These are phyloP conservation scores for Cerrena zonata DNA, from an alignment of 1,284 basidiomycete species.

Conservation along the genomic window DNA sequence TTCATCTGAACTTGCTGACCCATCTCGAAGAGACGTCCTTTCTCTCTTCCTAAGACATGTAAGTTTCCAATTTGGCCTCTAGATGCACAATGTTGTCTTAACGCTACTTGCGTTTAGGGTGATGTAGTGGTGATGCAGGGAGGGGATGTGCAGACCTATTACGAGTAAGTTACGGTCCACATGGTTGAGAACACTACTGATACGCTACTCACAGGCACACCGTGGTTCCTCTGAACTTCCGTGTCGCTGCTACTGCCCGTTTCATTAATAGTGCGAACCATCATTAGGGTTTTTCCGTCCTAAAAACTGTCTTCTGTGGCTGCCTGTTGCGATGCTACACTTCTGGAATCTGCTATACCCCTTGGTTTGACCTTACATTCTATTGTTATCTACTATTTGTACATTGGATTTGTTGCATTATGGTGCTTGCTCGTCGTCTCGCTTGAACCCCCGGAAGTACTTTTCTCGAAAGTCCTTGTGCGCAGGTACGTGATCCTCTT, in stretches of 20 bases:
- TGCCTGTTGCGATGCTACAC: no score
- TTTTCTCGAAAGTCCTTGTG: conserved; percentile 77
- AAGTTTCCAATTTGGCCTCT: conserved; percentile 19
- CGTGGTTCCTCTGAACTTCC: conserved; percentile 45
- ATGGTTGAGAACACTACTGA: not conserved
- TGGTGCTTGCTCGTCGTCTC: conserved; percentile 14
- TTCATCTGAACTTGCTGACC: conserved; percentile 28
- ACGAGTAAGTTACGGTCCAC: conserved; percentile 52
- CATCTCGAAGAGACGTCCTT: conserved; percentile 36
- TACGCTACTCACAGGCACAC: conserved; percentile 35
- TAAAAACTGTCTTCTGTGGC: no score
- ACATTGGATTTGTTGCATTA: not conserved
- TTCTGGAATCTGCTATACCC: no score
- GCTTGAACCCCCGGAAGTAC: conserved; percentile 74
- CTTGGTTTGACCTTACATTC: not conserved
- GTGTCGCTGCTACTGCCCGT: conserved; percentile 51
- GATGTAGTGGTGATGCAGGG: conserved; percentile 75
- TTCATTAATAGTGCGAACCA: conserved; percentile 28
- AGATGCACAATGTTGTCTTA: not conserved
- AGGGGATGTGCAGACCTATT: conserved; percentile 54
- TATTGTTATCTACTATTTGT: not conserved
- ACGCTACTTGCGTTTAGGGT: conserved; percentile 39
- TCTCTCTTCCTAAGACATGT: conserved; percentile 64
- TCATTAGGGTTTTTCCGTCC: no score
- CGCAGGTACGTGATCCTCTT: conserved; percentile 49